Evolutionary conservation across 2,329 filamentous ascomycete genomes (phyloP).

Genomic region (Coniochaeta pulveracea): DNA sequence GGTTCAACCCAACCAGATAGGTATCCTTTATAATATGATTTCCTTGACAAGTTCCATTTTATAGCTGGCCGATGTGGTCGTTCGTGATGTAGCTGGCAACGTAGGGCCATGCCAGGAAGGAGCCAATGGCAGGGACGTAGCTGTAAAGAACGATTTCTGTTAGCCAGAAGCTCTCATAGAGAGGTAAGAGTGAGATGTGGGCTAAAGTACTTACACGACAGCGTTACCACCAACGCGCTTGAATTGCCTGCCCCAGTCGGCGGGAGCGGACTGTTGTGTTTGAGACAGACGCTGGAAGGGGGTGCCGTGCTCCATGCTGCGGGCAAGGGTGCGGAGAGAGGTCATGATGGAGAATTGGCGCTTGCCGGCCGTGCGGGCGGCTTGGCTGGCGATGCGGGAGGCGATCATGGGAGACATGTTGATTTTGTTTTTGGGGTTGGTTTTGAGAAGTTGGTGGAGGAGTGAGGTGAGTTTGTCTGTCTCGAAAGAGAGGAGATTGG

Average conservation of each 20-base stretch:
- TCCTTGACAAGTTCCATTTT: background rate
- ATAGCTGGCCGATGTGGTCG: conserved; percentile 12
- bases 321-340: conserved; percentile 22
- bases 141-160: conserved; percentile 12
- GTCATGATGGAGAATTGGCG: conserved; percentile 24
- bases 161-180: background rate
- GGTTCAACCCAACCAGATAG: background rate
- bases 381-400: conserved; percentile 21
- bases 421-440: conserved; percentile 7
- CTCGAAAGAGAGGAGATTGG: conserved; percentile 2
- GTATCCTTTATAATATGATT: background rate
- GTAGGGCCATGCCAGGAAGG: conserved; percentile 27
- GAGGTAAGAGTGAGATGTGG: background rate
- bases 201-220: conserved; percentile 21
- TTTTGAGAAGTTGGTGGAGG: conserved; percentile 1
- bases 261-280: conserved; percentile 15
- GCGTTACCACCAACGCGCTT: conserved; percentile 18
- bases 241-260: conserved; percentile 25
- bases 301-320: conserved; percentile 22
- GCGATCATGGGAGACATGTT: conserved; percentile 24
- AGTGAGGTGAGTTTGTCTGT: conserved; percentile 6
- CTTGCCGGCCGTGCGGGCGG: conserved; percentile 11
- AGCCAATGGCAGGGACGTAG: conserved; percentile 20
- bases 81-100: conserved; percentile 12
- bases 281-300: conserved; percentile 24